phyloP scores from a whole-genome alignment of 495 filamentous ascomycete species.

The Terfezia boudieri region DNA sequence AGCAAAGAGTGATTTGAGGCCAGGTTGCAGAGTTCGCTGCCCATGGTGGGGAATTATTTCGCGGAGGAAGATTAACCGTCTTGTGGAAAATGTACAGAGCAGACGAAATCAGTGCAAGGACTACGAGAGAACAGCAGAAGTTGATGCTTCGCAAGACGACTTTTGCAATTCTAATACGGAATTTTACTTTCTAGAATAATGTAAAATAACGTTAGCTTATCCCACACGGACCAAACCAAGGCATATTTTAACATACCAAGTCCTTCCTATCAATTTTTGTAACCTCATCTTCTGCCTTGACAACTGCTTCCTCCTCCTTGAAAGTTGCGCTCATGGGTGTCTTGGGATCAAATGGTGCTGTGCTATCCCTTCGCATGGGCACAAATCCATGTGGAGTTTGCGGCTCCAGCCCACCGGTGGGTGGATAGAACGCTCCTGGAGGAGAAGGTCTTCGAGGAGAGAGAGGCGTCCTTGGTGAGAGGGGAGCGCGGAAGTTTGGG shows the following conservation, averaged over 20 bases:
- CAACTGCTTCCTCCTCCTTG: slow-evolving; percentile 57
- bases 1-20: slow-evolving; percentile 69
- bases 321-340: slow-evolving; percentile 67
- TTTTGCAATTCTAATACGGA: slow-evolving; percentile 80
- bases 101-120: slow-evolving; percentile 63
- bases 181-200: slow-evolving; percentile 56
- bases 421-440: neutral
- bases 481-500: neutral
- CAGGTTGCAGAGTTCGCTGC: slow-evolving; percentile 54
- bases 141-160: slow-evolving; percentile 79
- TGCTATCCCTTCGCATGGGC: neutral
- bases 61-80: slow-evolving; percentile 45
- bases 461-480: neutral
- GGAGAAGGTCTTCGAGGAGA: neutral
- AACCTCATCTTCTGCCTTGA: slow-evolving; percentile 53
- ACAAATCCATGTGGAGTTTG: neutral
- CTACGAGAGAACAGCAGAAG: slow-evolving; percentile 89
- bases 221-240: neutral
- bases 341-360: slow-evolving; percentile 18
- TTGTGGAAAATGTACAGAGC: slow-evolving; percentile 79
- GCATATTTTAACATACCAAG: slow-evolving; percentile 37
- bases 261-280: slow-evolving; percentile 67
- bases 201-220: slow-evolving; percentile 18
- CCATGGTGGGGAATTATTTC: slow-evolving; percentile 70
- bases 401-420: neutral